Conservation (phyloP, 108 stramenopile species). For the Cylindrotheca fusiformis region DNA sequence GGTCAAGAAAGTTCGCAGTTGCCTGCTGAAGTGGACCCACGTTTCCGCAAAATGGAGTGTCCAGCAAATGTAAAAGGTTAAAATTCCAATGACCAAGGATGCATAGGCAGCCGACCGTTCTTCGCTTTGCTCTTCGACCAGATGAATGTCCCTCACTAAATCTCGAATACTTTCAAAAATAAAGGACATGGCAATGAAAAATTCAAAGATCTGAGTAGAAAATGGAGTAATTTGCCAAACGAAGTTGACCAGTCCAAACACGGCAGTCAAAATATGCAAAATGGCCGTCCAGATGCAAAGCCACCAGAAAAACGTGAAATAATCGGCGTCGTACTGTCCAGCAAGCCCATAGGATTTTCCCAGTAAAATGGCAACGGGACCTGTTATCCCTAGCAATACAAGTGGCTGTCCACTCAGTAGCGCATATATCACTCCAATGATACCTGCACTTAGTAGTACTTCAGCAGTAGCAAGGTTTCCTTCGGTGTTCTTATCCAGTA, state of each 20-base stretch:
- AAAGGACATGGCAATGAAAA: conserved; percentile 55
- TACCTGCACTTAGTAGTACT: conserved; percentile 35
- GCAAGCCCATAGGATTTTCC: conserved; percentile 40
- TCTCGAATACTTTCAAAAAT: conserved; percentile 37
- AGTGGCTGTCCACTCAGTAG: conserved; percentile 64
- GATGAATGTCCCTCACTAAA: conserved; percentile 34
- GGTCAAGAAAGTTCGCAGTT: conserved; percentile 31
- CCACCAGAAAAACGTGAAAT: conserved; percentile 66
- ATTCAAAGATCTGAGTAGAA: conserved; percentile 57
- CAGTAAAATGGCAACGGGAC: conserved; percentile 54
- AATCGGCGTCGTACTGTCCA: conserved; percentile 43
- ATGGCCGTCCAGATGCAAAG: conserved; percentile 42
- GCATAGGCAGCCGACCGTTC: conserved; percentile 32
- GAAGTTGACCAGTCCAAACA: conserved; percentile 40
- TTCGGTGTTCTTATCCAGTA: conserved; percentile 41
- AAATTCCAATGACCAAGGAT: conserved; percentile 32
- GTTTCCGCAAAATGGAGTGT: conserved; percentile 49
- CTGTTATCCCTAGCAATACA: conserved; percentile 62
- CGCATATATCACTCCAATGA: conserved; percentile 59
- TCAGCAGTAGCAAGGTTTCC: conserved; percentile 41
- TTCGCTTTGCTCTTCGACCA: conserved; percentile 8
- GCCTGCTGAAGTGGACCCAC: conserved; percentile 34
- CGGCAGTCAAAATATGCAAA: conserved; percentile 34
- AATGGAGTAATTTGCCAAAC: conserved; percentile 61
- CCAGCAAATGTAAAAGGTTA: conserved; percentile 36